Percentiles rank a stretch among this genome's conserved stretches.
These are phyloP conservation scores for Colletotrichum tanaceti DNA, from an alignment of 2,329 filamentous ascomycete genomes.

Conservation along the genomic window DNA sequence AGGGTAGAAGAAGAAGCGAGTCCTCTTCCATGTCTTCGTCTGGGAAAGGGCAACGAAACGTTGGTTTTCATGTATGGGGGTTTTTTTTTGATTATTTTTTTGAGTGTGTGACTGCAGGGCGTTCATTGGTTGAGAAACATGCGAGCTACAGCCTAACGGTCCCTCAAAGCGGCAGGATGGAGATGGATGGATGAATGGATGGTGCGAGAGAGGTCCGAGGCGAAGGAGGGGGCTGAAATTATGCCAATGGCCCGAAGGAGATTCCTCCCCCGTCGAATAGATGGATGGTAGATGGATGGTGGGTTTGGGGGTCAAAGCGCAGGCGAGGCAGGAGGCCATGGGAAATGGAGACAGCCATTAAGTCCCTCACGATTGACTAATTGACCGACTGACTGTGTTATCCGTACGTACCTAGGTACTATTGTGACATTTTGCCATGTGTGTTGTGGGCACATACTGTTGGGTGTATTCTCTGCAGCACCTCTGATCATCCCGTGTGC, in stretches of 20 bases:
- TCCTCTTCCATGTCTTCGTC: neutral
- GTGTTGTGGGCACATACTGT: neutral
- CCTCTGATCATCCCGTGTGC: neutral
- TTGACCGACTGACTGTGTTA: no score
- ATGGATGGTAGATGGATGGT: neutral
- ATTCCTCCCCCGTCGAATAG: constrained; percentile 2
- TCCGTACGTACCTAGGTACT: no score
- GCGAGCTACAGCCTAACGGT: constrained; percentile 12
- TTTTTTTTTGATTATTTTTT: no score
- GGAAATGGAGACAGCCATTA: neutral
- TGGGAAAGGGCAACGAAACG: neutral
- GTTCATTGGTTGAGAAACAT: neutral
- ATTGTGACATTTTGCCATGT: neutral
- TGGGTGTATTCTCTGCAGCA: neutral
- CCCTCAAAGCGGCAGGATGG: constrained; percentile 4
- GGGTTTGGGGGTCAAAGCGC: constrained; percentile 29
- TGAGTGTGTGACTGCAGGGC: neutral
- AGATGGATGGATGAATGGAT: neutral
- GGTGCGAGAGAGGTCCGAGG: neutral
- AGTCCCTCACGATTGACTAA: neutral
- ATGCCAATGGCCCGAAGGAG: neutral
- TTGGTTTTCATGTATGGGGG: neutral
- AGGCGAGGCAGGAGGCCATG: neutral
- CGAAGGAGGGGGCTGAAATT: neutral
- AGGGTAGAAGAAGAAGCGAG: neutral